Base-by-base conservation (phyloP, 1,139 yeast genomes). In the Eremothecium cymbalariae region DNA sequence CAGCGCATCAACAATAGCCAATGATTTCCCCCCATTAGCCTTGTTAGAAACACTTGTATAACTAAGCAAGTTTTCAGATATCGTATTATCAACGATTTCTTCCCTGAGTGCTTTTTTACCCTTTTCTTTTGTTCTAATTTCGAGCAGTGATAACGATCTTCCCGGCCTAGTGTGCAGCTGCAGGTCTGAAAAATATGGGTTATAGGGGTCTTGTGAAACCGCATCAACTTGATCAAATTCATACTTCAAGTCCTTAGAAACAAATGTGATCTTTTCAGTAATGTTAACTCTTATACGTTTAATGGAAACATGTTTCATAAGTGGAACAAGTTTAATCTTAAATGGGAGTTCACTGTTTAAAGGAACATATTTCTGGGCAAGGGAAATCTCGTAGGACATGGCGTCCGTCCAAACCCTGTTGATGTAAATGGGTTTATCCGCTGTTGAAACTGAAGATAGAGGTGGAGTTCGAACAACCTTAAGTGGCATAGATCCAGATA, bases 321-420 rank as follows among this genome's bases (percentile, higher is more conserved):
- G 51, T 0, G 95, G 95, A 1, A 79, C 72, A 25, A 86, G 64
- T 53, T 80, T 82, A 45, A 86, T 69, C 46, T 76, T 76, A 19
- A 77, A 55, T 6, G 74, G 69, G 8, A 73, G 51, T 32, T 75
- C 77, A 6, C 78, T 68, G 2, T 88, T 88, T 33, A 85, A 63
- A 0, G 88, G 67, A 4, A 84, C 74, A 56, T 72, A 84, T 48
- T 84, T 83, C 42, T 72, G 71, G 1, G 93, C 94, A 37, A 85
- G 69, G 0, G 85, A 72, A 20, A 86, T 71, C 45, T 82, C 83
- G 57, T 86, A 86, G 40, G 77, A 81, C 28, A 86, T 63, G 0
- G 90, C 60, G 43, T 82, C 78, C 47, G 79, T 81, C 95, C 95
- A 86, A 3, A 77, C 69, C 39, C 90, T 70, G 49, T 82, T 81